These are phyloP conservation scores for Cocos nucifera DNA, from an alignment of 176 grass and related monocot genomes.

Conservation along the genomic window DNA sequence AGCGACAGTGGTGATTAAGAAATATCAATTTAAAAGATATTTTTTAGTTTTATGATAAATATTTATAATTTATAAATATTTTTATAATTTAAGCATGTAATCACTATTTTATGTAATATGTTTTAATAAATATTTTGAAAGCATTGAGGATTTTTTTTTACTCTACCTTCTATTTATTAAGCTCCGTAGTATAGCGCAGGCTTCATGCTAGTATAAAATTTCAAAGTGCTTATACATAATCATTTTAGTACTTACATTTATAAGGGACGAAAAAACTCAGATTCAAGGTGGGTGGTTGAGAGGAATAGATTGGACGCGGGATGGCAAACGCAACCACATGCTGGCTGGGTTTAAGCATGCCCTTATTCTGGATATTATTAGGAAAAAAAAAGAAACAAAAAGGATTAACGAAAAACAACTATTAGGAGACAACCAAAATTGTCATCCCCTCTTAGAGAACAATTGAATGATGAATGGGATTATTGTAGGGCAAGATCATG, in stretches of 20 bases:
- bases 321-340: constrained; percentile 81
- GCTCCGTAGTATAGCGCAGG: too few species aligned
- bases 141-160: too few species aligned
- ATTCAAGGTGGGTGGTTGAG: constrained; percentile 44
- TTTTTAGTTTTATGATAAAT: too few species aligned
- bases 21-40: too few species aligned
- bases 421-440: neutral
- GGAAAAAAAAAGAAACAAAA: constrained; percentile 2
- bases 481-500: too few species aligned
- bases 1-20: too few species aligned
- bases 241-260: constrained; percentile 49
- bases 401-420: neutral
- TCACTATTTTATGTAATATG: too few species aligned
- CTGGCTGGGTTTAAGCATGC: constrained; percentile 60
- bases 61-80: too few species aligned
- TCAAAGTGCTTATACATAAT: neutral
- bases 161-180: too few species aligned
- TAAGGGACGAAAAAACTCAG: constrained; percentile 57
- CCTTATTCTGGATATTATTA: constrained; percentile 78
- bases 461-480: constrained; percentile 7
- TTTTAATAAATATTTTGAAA: too few species aligned
- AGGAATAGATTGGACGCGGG: constrained; percentile 57
- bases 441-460: neutral
- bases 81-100: too few species aligned
- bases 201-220: neutral